Base-by-base conservation (phyloP, 495 filamentous ascomycete genomes). In the Entonaema liquescens region DNA sequence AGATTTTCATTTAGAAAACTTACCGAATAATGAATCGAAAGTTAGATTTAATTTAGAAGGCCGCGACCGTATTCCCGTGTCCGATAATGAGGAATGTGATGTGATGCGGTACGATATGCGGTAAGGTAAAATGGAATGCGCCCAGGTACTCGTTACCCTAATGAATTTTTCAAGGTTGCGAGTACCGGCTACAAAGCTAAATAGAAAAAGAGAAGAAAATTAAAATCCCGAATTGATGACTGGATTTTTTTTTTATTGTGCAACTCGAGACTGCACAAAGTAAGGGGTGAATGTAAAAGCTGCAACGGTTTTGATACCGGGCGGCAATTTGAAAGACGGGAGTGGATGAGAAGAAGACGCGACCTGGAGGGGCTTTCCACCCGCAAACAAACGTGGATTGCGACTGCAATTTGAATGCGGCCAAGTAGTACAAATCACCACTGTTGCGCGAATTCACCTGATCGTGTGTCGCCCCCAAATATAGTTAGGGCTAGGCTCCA, bases 391-490 rank as follows among this genome's bases (percentile, higher is more conserved):
- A 63, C 56, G 71, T 69, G 70, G 70, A 52, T 19, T 23, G 47
- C 15, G 17, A 53, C 57, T 26, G 29, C 64, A 59, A 67, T 72
- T 63, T 60, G 59, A 65, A 65, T 72, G 59, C 60, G 40, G 38
- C 36, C 64, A 50, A 35, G 26, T 28, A 25, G 13, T 23, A 5
- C 8, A 6, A 31, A 42, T 62, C 66, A 63, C 66, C 63, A 67
- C 58, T 2, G 25, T 60, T n/a, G 38, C 70, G 65, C 70, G 70
- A 68, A 68, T 65, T 73, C 70, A 73, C 55, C 61, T 73, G 70
- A 73, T 65, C 62, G 59, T 60, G 40, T 62, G 31, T 47, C 2
- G 31, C 52, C 31, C 12, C 56, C 44, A 13, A 59, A 62, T 57
- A 11, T 8, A 55, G 60, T 60, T 64, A 68, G 42, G 55, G 49